Base-by-base conservation (phyloP, 768 basidiomycete species). In the Phlebiopsis flavidoalba region DNA sequence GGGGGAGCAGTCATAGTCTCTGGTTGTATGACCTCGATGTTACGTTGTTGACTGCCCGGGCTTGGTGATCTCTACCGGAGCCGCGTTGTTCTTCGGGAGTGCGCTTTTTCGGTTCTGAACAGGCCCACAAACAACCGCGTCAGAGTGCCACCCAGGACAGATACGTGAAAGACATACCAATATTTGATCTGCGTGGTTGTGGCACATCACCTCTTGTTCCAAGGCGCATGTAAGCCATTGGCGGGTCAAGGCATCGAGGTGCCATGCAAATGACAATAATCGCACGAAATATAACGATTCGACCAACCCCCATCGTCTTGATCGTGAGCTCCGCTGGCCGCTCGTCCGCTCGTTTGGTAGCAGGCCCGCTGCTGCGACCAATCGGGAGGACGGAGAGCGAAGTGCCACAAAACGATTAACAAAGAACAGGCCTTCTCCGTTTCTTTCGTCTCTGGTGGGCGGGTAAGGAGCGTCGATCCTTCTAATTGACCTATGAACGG, bases 141-240 rank as follows among this genome's bases (percentile, higher is more conserved):
- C 50, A 54, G 66, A 60, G 61, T 26, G 46, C 37, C 53, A n/a
- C 33, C 56, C 53, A 26, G 65, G 50, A 49, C 15, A 59, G 52
- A 54, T 8, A 15, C 59, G 40, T 49, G 58, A 37, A 33, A 54
- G 7, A 78, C 93, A 74, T 70, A 96, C 95, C 61, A 91, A 72
- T 57, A 87, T 81, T 60, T 86, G 85, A 65, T 97, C 95, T n/a
- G 86, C 87, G 70, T 99, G 97, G 69, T 96, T 93, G 8, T 97
- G 97, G 73, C 97, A 99, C 95, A 96, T 97, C 96, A 99, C 72
- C 95, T 97, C 79, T 87, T 91, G 65, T 85, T 85, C 60, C 88
- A 85, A 12, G 89, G 81, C 3, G 97, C 83, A 98, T 87, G 45
- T 81, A 81, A 22, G 88, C 78, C 61, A 96, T 76, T 8, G 97